A percentile compares a stretch with the other conserved stretches of the same genome.
phyloP scores from a whole-genome alignment of 768 basidiomycete genomes.

The Paxillus ammoniavirescens region DNA sequence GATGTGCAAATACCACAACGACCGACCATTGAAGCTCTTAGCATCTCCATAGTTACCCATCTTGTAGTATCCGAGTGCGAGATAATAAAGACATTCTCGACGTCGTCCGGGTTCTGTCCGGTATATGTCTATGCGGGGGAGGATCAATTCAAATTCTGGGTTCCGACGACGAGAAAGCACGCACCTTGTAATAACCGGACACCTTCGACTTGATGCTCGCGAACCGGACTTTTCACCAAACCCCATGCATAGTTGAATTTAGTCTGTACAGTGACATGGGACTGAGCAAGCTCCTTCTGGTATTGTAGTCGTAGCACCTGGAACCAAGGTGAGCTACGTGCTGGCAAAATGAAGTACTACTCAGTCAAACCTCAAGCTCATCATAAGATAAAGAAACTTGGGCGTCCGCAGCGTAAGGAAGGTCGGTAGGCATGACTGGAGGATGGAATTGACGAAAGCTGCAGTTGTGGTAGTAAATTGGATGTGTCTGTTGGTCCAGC shows the following conservation, averaged over 20 bases:
- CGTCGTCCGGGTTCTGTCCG: conserved; percentile 81
- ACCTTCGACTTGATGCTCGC: conserved; percentile 88
- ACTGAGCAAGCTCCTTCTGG: conserved; percentile 79
- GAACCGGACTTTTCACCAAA: conserved; percentile 84
- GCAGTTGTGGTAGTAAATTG: conserved; percentile 11
- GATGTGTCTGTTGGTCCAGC: not conserved
- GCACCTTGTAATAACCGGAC: conserved; percentile 87
- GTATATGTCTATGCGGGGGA: conserved; percentile 71
- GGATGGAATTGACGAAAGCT: conserved; percentile 8
- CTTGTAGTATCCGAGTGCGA: conserved; percentile 95
- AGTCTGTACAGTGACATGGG: conserved; percentile 89
- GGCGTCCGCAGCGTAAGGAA: conserved; percentile 95
- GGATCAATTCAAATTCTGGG: conserved; percentile 8
- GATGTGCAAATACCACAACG: not conserved
- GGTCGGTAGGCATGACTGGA: conserved; percentile 65
- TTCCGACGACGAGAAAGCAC: conserved; percentile 8
- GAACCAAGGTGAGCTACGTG: not conserved
- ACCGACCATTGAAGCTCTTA: conserved; percentile 86
- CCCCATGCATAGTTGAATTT: conserved; percentile 99
- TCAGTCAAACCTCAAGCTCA: conserved; percentile 72
- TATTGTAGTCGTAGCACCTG: conserved; percentile 88
- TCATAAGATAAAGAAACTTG: conserved; percentile 85
- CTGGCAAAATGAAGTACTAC: not conserved
- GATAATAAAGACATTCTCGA: conserved; percentile 94
- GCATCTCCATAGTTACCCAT: conserved; percentile 94